Conservation (phyloP, 2,329 filamentous ascomycete species). For the Stachybotrys elegans region DNA sequence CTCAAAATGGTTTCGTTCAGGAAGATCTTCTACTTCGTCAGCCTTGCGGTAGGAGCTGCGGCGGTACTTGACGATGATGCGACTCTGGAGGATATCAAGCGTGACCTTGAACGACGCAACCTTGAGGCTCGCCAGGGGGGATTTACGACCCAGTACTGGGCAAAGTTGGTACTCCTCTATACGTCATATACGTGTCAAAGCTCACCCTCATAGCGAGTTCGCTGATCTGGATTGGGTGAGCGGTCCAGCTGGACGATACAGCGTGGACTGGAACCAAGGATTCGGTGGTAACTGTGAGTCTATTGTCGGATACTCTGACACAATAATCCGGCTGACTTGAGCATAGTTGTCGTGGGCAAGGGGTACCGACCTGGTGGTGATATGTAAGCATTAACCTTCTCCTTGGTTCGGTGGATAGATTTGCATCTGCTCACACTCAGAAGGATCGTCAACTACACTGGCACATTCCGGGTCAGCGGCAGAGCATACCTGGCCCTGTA, state of each 20-base stretch:
- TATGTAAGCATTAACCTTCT: background rate
- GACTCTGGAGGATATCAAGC: too few relatives aligned
- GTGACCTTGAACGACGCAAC: too few relatives aligned
- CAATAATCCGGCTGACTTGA: too few relatives aligned
- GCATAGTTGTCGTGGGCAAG: slow-evolving; percentile 8
- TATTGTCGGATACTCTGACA: too few relatives aligned
- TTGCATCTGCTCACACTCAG: too few relatives aligned
- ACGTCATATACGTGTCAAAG: too few relatives aligned
- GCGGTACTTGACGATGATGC: too few relatives aligned
- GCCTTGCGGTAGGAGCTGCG: too few relatives aligned
- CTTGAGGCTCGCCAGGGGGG: background rate
- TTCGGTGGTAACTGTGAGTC: slow-evolving; percentile 7
- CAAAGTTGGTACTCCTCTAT: too few relatives aligned
- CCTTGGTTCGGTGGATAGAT: background rate
- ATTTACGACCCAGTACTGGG: slow-evolving; percentile 6
- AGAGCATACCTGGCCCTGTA: slow-evolving; percentile 23
- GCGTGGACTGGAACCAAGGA: slow-evolving; percentile 4
- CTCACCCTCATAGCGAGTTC: too few relatives aligned
- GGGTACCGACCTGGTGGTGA: slow-evolving; percentile 5
- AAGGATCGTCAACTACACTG: slow-evolving; percentile 4
- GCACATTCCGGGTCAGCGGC: slow-evolving; percentile 3
- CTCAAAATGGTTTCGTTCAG: too few relatives aligned
- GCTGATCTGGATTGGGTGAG: slow-evolving; percentile 4
- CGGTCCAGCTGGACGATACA: slow-evolving; percentile 1
- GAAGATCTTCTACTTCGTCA: too few relatives aligned